These are phyloP conservation scores for Psidium guajava DNA, from an alignment of 345 rosid species.

Conservation along the genomic window DNA sequence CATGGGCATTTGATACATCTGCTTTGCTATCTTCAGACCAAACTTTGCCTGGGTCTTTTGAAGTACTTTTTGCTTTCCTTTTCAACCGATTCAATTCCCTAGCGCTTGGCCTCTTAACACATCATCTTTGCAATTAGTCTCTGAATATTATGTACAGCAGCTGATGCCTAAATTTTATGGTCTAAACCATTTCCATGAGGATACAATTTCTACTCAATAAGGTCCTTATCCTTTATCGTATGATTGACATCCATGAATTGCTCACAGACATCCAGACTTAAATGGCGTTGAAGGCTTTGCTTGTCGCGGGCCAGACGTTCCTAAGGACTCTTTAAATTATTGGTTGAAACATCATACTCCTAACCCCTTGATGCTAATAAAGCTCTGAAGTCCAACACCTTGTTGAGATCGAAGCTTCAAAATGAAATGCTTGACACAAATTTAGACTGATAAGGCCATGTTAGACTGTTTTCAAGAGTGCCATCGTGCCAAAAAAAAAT, in stretches of 20 bases:
- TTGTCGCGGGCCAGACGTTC: conserved; percentile 93
- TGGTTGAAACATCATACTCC: conserved; percentile 89
- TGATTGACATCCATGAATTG: conserved; percentile 98
- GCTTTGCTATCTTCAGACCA: conserved; percentile 78
- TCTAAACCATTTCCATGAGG: conserved; percentile 65
- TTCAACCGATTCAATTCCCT: conserved; percentile 86
- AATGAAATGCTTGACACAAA: no score
- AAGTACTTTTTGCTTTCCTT: conserved; percentile 91
- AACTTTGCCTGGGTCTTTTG: conserved; percentile 83
- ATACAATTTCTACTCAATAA: conserved; percentile 53
- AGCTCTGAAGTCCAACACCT: no score
- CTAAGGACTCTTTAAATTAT: conserved; percentile 74
- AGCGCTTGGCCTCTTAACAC: conserved; percentile 82
- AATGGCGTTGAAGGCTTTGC: conserved; percentile 70
- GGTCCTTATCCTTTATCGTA: conserved; percentile 95
- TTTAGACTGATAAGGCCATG: no score
- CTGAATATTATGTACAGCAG: conserved; percentile 74
- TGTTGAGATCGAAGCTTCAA: no score
- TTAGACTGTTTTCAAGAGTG: no score
- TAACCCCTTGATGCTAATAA: conserved; percentile 4
- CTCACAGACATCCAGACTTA: conserved; percentile 97
- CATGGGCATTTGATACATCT: conserved; percentile 40
- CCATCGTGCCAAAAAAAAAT: no score
- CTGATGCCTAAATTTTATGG: conserved; percentile 47
- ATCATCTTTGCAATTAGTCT: conserved; percentile 83